phyloP scores from a whole-genome alignment of 1,139 yeast genomes.

The Pichia sp. region DNA sequence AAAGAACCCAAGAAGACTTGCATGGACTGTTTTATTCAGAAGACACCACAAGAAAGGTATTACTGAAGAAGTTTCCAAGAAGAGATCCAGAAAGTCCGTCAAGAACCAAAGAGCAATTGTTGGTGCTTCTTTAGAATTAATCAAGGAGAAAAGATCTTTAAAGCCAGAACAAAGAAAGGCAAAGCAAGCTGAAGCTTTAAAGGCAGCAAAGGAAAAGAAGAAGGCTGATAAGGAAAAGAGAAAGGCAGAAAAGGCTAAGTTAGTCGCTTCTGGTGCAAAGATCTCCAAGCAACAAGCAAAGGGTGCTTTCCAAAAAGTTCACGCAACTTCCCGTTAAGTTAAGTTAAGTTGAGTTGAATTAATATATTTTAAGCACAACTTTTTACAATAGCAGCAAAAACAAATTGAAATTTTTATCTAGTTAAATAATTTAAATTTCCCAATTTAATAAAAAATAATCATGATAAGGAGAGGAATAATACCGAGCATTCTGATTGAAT shows the following conservation, averaged over 20 bases:
- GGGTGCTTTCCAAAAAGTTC: conserved; percentile 95
- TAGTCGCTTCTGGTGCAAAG: conserved; percentile 63
- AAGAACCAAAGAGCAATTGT: conserved; percentile 99
- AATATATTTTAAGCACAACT: background rate
- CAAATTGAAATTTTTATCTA: conserved; percentile 1
- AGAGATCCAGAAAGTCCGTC: conserved; percentile 95
- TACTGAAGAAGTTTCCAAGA: conserved; percentile 96
- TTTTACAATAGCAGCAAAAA: background rate
- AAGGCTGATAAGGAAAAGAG: conserved; percentile 89
- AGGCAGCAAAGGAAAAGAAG: conserved; percentile 93
- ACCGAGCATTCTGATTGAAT: background rate
- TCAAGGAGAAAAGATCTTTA: conserved; percentile 94
- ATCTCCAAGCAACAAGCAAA: conserved; percentile 82
- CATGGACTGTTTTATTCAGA: conserved; percentile 99
- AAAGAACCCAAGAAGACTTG: conserved; percentile 99
- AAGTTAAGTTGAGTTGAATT: background rate
- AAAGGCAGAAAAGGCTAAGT: conserved; percentile 89
- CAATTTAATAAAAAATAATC: background rate
- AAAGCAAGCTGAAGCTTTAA: conserved; percentile 86
- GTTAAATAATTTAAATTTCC: conserved; percentile 1
- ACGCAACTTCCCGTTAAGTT: conserved; percentile 88
- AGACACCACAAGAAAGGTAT: conserved; percentile 99
- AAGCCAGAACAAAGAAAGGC: conserved; percentile 98
- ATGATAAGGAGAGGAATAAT: background rate
- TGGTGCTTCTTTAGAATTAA: conserved; percentile 97